Conservation (phyloP, 106 monocot species). For the Hemerocallis citrina region DNA sequence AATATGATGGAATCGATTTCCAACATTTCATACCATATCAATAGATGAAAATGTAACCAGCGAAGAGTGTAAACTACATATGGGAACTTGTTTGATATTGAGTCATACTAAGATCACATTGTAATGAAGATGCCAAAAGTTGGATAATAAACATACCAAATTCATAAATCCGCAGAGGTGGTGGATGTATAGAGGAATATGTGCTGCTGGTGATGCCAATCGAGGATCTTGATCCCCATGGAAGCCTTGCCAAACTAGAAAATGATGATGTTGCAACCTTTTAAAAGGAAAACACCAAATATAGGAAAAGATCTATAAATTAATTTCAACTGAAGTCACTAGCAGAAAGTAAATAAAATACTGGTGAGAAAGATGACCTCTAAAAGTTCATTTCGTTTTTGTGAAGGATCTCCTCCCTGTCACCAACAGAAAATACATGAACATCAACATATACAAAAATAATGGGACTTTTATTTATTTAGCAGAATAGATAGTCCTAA, state of each 20-base stretch:
- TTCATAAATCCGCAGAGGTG: conserved; percentile 43
- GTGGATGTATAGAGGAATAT: conserved; percentile 1
- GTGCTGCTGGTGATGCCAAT: not conserved
- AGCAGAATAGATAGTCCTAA: no score
- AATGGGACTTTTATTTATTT: no score
- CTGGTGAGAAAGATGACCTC: not conserved
- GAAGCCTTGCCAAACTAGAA: conserved; percentile 52
- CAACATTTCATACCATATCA: no score
- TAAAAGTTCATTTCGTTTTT: not conserved
- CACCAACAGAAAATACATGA: not conserved
- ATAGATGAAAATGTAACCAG: no score
- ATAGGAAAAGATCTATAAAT: not conserved
- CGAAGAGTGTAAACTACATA: no score
- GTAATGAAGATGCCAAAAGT: not conserved
- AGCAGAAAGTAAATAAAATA: not conserved
- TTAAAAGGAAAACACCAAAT: not conserved
- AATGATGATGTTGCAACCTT: conserved; percentile 45
- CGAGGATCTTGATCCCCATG: conserved; percentile 36
- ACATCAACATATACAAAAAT: no score
- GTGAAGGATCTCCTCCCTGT: conserved; percentile 5
- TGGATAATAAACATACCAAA: conserved; percentile 23
- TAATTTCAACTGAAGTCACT: not conserved
- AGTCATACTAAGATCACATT: not conserved
- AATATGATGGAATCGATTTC: no score
- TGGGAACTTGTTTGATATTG: not conserved